Percentiles rank a stretch among this genome's conserved stretches.
phyloP scores from a whole-genome alignment of 2,329 filamentous ascomycete species.

The Dendrostoma leiphaemia region DNA sequence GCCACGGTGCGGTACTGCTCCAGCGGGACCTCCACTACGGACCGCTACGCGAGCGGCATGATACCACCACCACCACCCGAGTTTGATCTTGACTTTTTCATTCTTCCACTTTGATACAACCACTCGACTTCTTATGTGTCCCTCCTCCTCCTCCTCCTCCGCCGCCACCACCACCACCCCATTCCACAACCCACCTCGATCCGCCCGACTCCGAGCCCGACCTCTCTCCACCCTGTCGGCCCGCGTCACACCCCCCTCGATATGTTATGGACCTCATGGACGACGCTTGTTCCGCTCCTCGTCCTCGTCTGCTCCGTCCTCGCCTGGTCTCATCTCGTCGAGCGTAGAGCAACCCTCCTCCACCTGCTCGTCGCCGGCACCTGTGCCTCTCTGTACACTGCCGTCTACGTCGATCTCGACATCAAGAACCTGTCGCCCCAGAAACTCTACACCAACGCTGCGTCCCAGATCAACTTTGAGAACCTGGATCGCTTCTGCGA shows the following conservation, averaged over 20 bases:
- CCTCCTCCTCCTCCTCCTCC: slow-evolving; percentile 10
- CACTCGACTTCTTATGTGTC: background rate
- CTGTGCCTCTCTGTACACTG: slow-evolving; percentile 39
- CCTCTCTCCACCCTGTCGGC: slow-evolving; percentile 21
- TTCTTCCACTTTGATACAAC: background rate
- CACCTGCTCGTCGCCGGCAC: slow-evolving; percentile 40
- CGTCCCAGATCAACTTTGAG: slow-evolving; percentile 44
- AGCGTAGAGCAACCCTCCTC: slow-evolving; percentile 41
- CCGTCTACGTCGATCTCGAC: slow-evolving; percentile 40
- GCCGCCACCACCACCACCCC: slow-evolving; percentile 5
- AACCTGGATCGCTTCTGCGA: slow-evolving; percentile 46
- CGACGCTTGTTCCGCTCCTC: slow-evolving; percentile 41
- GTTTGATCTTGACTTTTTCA: too few species aligned
- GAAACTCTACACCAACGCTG: slow-evolving; percentile 32
- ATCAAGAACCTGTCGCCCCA: slow-evolving; percentile 34
- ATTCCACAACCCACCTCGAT: slow-evolving; percentile 10
- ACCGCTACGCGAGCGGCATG: too few species aligned
- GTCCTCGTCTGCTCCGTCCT: slow-evolving; percentile 41
- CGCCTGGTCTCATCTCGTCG: slow-evolving; percentile 41
- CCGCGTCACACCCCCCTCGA: slow-evolving; percentile 34
- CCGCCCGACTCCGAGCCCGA: slow-evolving; percentile 16
- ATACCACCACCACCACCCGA: background rate
- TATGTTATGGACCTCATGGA: slow-evolving; percentile 51
- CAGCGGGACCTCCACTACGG: too few species aligned
- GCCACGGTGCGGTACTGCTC: too few species aligned